Percentiles rank a stretch among this genome's conserved stretches.
phyloP scores from a whole-genome alignment of 1,139 yeast genomes.

The Hemisphaericaspora lyxosophila region DNA sequence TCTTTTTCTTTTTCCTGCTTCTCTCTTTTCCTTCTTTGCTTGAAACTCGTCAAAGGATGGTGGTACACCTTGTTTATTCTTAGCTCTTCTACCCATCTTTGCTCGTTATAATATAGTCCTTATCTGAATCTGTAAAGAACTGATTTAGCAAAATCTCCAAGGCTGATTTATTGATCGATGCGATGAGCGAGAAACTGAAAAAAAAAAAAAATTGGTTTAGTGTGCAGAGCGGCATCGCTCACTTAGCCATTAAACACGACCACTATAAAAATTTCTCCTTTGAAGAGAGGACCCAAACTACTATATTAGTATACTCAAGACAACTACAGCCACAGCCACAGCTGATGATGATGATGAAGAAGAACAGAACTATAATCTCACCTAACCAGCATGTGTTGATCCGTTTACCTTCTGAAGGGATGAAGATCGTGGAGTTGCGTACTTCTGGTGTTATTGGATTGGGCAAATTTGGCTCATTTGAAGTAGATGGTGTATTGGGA shows the following conservation, averaged over 20 bases:
- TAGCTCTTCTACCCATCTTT: constrained; percentile 87
- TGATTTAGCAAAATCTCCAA: too few relatives aligned
- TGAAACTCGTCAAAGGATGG: constrained; percentile 83
- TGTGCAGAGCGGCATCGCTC: too few relatives aligned
- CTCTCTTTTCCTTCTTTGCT: constrained; percentile 53
- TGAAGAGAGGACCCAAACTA: too few relatives aligned
- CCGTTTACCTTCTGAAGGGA: constrained; percentile 76
- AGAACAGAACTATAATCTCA: constrained; percentile 26
- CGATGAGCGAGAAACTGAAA: not conserved
- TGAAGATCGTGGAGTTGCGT: constrained; percentile 66
- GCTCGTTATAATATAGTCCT: too few relatives aligned
- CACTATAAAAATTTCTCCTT: not conserved
- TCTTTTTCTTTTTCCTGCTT: constrained; percentile 32
- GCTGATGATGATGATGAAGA: constrained; percentile 1
- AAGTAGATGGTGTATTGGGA: constrained; percentile 73
- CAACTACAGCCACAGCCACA: too few relatives aligned
- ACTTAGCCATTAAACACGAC: not conserved
- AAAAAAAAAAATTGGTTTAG: not conserved
- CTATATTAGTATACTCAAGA: too few relatives aligned
- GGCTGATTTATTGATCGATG: too few relatives aligned
- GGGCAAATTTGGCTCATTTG: constrained; percentile 90
- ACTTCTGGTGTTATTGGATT: constrained; percentile 62
- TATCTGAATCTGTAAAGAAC: too few relatives aligned
- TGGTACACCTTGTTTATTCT: constrained; percentile 88
- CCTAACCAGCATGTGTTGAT: constrained; percentile 63